phyloP scores from a whole-genome alignment of 768 basidiomycete species.

The Pluteus cervinus region DNA sequence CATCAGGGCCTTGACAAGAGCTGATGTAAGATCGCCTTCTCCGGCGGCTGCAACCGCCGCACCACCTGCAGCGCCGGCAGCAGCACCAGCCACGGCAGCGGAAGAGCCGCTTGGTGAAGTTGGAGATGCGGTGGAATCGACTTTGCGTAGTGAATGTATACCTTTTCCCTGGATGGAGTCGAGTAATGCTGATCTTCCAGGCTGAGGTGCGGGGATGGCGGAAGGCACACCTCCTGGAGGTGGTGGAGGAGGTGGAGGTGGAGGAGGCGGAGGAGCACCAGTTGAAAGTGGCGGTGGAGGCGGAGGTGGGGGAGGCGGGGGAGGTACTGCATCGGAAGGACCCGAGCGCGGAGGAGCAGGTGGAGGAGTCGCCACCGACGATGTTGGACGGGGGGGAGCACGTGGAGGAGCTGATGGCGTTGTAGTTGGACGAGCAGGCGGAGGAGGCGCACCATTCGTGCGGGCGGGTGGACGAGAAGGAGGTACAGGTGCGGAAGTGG shows the following conservation, averaged over 20 bases:
- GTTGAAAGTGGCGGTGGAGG: slow-evolving; percentile 30
- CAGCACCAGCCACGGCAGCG: slow-evolving; percentile 24
- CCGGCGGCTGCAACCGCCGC: slow-evolving; percentile 32
- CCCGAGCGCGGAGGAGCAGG: slow-evolving; percentile 29
- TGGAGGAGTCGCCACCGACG: slow-evolving; percentile 22
- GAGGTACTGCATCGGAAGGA: slow-evolving; percentile 19
- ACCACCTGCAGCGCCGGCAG: slow-evolving; percentile 24
- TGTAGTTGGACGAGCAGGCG: slow-evolving; percentile 13
- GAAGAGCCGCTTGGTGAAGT: slow-evolving; percentile 27
- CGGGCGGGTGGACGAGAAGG: slow-evolving; percentile 13
- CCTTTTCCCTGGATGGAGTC: slow-evolving; percentile 82
- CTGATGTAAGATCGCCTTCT: slow-evolving; percentile 74
- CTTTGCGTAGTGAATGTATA: slow-evolving; percentile 62
- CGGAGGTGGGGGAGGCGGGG: slow-evolving; percentile 37
- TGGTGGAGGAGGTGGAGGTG: slow-evolving; percentile 32
- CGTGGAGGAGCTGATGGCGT: slow-evolving; percentile 15
- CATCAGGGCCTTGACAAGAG: slow-evolving; percentile 77
- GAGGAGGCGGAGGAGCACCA: slow-evolving; percentile 22
- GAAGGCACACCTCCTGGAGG: slow-evolving; percentile 23
- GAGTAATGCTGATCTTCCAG: slow-evolving; percentile 62
- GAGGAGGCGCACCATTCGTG: slow-evolving; percentile 11
- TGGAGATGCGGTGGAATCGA: slow-evolving; percentile 31
- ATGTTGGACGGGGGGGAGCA: slow-evolving; percentile 29
- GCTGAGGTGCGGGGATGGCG: slow-evolving; percentile 35
- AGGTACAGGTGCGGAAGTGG: slow-evolving; percentile 23